Evolutionary conservation across 306 rosid species (phyloP).

Genomic region (Quercus rubra): DNA sequence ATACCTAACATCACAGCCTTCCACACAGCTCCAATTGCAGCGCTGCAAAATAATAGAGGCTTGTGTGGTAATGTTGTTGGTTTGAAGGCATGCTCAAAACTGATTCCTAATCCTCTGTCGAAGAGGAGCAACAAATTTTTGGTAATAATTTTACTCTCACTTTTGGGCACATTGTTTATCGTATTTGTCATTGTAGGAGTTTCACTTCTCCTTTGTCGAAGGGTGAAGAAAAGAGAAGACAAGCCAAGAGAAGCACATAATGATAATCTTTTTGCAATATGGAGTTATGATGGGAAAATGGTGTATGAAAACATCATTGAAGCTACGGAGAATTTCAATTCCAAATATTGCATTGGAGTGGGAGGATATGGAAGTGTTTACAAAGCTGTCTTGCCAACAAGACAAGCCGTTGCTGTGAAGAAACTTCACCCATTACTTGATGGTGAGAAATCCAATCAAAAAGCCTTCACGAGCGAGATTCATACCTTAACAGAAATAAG

Average conservation of each 20-base stretch:
- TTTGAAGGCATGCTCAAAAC: background rate
- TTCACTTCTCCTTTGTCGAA: background rate
- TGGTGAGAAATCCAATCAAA: background rate
- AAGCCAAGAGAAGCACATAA: background rate
- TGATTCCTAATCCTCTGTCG: background rate
- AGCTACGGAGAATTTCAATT: background rate
- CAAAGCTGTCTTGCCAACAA: slow-evolving; percentile 4
- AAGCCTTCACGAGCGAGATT: slow-evolving; percentile 21
- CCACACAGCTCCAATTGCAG: background rate
- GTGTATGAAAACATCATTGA: slow-evolving; percentile 10
- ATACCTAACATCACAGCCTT: background rate
- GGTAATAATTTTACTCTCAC: background rate
- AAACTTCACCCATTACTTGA: background rate
- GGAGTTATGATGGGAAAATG: slow-evolving; percentile 8
- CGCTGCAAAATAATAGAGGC: background rate
- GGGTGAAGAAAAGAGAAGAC: background rate
- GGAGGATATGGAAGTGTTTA: background rate
- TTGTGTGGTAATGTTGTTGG: background rate
- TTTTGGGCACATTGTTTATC: background rate
- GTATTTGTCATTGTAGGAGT: background rate
- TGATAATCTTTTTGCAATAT: background rate
- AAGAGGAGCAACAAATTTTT: background rate
- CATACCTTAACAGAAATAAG: slow-evolving; percentile 9
- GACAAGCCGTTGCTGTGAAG: slow-evolving; percentile 2
- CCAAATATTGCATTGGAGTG: background rate